Base-by-base conservation (phyloP, 78 protist genomes). In the Dictyostelium firmibasis region DNA sequence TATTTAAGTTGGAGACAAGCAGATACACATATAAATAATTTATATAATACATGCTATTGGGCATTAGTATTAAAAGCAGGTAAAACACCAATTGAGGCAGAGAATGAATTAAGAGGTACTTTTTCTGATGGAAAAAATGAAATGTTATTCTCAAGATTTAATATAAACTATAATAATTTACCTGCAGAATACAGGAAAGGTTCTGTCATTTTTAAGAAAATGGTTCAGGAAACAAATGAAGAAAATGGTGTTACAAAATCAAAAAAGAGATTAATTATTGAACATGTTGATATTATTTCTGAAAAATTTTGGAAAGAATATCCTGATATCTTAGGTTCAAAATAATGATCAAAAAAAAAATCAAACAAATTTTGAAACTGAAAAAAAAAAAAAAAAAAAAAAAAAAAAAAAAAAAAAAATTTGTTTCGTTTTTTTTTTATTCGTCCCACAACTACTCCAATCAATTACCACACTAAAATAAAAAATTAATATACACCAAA, bases 31-130 rank as follows among this genome's bases (percentile, higher is more conserved):
- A 97, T 98, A 82, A 98, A 98, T 72, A 97, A 96, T 75, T 43
- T 97, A 20, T 98, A 95, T 88, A 98, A 98, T 96, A 95, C 98
- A 20, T 62, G 87, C 35, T 98, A 96, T 79, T 98, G 98, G 98
- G 81, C 94, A 53, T 91, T 98, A 85, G 98, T 98, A 10, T 64
- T 88, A 41, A 29, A 75, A 18, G 98, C 91, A 8, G 88, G 92
- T 1, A 78, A 83, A 44, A 83, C 97, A 50, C 93, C 95, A 4
- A 18, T 14, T n/a, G 95, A 85, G 8, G 99, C 98, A 27, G 97
- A 93, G 74, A 53, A 41, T 27, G 36, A 29, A 31, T 79, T 94
- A 60, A 50, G 92, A 35, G 97, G 92, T 6, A 96, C 99, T 0
- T 20, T 85, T 47, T 36, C 97, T 0, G 98, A 72, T 6, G 85